These are phyloP conservation scores for Candida nitratophila DNA, from an alignment of 805 yeast species.

Conservation along the genomic window DNA sequence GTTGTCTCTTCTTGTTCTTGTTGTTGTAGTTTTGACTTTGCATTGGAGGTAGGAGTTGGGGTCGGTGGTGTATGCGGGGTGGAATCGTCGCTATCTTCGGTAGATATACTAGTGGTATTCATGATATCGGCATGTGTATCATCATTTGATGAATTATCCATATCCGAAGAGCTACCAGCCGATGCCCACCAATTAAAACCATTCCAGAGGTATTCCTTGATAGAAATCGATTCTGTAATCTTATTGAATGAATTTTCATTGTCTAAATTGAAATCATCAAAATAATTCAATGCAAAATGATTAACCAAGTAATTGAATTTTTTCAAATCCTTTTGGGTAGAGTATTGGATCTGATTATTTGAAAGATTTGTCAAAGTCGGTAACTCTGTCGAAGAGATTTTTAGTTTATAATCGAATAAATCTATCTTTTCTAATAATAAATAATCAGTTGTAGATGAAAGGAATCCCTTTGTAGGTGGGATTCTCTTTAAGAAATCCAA, in stretches of 20 bases:
- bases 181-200: conserved; percentile 86
- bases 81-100: background rate
- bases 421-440: conserved; percentile 47
- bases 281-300: conserved; percentile 31
- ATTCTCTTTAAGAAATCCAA: conserved; percentile 27
- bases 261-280: conserved; percentile 22
- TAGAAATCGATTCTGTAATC: conserved; percentile 39
- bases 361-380: background rate
- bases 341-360: conserved; percentile 3
- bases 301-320: conserved; percentile 23
- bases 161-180: conserved; percentile 41
- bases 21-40: background rate
- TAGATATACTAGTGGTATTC: no score
- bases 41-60: background rate
- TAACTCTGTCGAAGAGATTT: conserved; percentile 10
- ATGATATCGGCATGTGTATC: no score
- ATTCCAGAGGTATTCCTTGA: conserved; percentile 56
- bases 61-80: background rate
- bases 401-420: conserved; percentile 41
- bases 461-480: conserved; percentile 27
- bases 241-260: background rate
- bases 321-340: conserved; percentile 32
- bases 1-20: background rate
- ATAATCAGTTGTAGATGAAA: conserved; percentile 64
- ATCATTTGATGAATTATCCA: no score